Evolutionary conservation across 2,329 filamentous ascomycete species (phyloP), one percentile per base, ranked within the genome.

Genomic region (Diaporthe australafricana): DNA sequence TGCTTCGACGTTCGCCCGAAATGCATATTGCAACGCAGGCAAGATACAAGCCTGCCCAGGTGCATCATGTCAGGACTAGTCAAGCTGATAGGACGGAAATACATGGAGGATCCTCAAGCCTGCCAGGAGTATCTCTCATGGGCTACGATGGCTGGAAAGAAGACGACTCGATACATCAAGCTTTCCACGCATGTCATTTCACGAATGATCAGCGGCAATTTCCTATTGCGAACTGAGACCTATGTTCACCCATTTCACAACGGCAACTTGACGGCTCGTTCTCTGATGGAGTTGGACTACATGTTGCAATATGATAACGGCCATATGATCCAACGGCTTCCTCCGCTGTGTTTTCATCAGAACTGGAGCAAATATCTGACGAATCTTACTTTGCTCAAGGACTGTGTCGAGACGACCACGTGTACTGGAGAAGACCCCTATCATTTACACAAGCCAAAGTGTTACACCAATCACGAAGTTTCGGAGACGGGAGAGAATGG

Each of bases 71-170:
- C 66, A 0, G 50, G 66, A 0, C 20, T 68, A 5, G 52, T 68
- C 52, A 68, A 56, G 50, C 16, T 68, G 66, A 57, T 68, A 7
- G 66, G 40, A 2, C 55, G 66, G 8, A 68, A 68, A n/a, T 47
- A 47, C 2, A 14, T 56, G 1, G 52, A 68, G 27, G n/a, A 68
- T 27, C 40, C 52, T 0, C 30, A 14, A 17, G 6, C n/a, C 0
- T 38, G 8, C 14, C 40, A 57, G 20, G 66, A 68, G 17, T 68
- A 48, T 30, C 52, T 68, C 1, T 56, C 50, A 1, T 57, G 66
- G 66, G 40, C n/a, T 5, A 8, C 16, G 2, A 32, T 55, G 50
- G 5, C n/a, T 8, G 17, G 1, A 8, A 68, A 48, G n/a, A 56
- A 35, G 40, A 57, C 50, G 20, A 68, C 38, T 45, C 22, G 40